Base-by-base conservation (phyloP, 768 basidiomycete genomes). In the Phylloporus sp. region DNA sequence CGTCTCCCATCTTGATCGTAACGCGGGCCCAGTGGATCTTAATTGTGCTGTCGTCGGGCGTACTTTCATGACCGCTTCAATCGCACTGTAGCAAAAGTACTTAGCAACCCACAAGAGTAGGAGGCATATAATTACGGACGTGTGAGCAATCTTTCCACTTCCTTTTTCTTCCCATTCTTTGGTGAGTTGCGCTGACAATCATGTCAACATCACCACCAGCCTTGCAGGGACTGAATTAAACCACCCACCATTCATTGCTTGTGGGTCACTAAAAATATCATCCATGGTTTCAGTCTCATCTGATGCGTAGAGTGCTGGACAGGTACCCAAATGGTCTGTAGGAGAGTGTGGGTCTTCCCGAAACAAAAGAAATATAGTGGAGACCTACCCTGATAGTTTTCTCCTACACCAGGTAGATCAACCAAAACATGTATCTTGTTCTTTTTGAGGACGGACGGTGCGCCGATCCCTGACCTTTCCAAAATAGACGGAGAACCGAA, bases 31-130 rank as follows among this genome's bases (percentile, higher is more conserved):
- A 26, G 80, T 61, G 11, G 69, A 67, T 42, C 68, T 61, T n/a
- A 82, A 59, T 32, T 84, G 81, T n/a, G 65, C 65, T 2, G 58
- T 49, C 6, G 61, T 71, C 1, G 80, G 82, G 9, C 83, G 70
- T 17, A 82, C 49, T 59, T 81, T 83, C 42, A 76, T 65, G 0
- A 76, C 73, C 10, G 73, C 74, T 52, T 82, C 79, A 9, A 79
- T 50, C 6, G 68, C 79, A 50, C 80, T 82, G 48, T 5, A 27
- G 43, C n/a, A 6, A 37, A 23, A 18, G n/a, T 6, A 32, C 9
- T 47, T 9, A 52, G 20, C 6, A 37, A 22, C 21, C 2, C 36
- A 24, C 5, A n/a, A 22, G 23, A 33, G n/a, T 2, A 36, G 1
- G 11, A 33, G 2, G 28, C 17, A 14, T 6, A 9, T 11, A 9